Evolutionary conservation across 352 stramenopile species (phyloP), one percentile per base, ranked within the genome.

Genomic region (Phytophthora pini): DNA sequence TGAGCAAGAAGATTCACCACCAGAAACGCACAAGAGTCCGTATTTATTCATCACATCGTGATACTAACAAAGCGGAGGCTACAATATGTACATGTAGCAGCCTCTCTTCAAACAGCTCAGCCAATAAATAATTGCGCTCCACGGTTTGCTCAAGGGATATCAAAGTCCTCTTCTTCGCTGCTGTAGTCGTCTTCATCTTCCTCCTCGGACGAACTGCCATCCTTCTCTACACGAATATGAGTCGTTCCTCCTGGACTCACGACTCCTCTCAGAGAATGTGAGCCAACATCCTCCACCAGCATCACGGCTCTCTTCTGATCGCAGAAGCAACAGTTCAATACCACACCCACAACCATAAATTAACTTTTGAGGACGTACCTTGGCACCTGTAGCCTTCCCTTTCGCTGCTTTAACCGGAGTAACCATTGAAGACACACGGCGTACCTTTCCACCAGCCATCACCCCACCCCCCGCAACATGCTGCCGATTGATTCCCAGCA

Each of bases 241-340:
- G 81, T 83, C 17, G 84, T 93, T 48, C 84, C 84, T 43, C 74
- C 74, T 34, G 84, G 84, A 56, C 80, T 90, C 36, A 92, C 71
- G 17, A 82, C 68, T 12, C 66, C 82, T 36, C 88, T 77, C 8
- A 93, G n/a, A 2, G 67, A 66, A 45, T 79, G 80, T 0, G 65
- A 71, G 2, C 82, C 80, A 4, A 79, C 56, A 29, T 83, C 76
- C 46, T 81, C 64, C 26, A 74, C 64, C 51, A 90, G 70, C 61
- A 82, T 74, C 10, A 90, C 76, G 1, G 59, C 68, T 34, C 70
- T 77, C 39, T 72, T 83, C 65, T 80, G 32, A 13, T 27, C 56
- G 41, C 24, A 52, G 43, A 55, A 48, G 2, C 46, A 41, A 32
- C n/a, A 11, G 12, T 29, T 29, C 55, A 39, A 1, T 2, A 34